Conservation (phyloP, 2,329 filamentous ascomycete species). For the Aspergillus sp. region DNA sequence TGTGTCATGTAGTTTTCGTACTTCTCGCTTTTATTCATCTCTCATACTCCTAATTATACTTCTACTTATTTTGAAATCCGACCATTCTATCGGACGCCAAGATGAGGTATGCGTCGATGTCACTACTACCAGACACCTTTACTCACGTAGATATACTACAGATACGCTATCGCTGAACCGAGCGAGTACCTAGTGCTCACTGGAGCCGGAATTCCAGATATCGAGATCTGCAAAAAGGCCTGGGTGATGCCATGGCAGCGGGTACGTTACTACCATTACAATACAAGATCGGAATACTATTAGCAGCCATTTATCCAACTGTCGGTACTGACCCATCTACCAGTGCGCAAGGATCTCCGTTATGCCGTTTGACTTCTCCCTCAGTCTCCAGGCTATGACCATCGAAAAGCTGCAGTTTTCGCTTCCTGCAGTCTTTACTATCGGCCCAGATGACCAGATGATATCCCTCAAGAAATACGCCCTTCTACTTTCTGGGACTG, state of each 20-base stretch:
- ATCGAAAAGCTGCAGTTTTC: conserved; percentile 82
- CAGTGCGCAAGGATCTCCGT: conserved; percentile 41
- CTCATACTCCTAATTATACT: neutral
- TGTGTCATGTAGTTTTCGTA: too few species aligned
- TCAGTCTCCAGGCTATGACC: conserved; percentile 85
- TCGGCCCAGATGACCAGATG: conserved; percentile 72
- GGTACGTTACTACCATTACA: conserved; percentile 21
- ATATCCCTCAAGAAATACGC: conserved; percentile 78
- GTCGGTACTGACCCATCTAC: neutral
- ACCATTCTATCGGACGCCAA: neutral
- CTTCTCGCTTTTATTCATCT: neutral
- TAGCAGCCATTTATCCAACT: neutral
- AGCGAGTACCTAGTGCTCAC: conserved; percentile 88
- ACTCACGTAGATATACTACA: conserved; percentile 34
- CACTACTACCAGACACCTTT: neutral
- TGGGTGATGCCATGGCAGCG: conserved; percentile 72
- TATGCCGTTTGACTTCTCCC: conserved; percentile 69
- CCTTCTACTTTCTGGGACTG: conserved; percentile 69
- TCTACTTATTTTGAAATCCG: neutral
- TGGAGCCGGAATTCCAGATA: conserved; percentile 70
- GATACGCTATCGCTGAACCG: conserved; percentile 69
- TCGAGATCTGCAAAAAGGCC: conserved; percentile 76
- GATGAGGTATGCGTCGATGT: conserved; percentile 7
- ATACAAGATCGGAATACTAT: neutral
- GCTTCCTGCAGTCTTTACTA: conserved; percentile 80